Conservation (phyloP, 345 rosid species). For the Acer yangbiense region DNA sequence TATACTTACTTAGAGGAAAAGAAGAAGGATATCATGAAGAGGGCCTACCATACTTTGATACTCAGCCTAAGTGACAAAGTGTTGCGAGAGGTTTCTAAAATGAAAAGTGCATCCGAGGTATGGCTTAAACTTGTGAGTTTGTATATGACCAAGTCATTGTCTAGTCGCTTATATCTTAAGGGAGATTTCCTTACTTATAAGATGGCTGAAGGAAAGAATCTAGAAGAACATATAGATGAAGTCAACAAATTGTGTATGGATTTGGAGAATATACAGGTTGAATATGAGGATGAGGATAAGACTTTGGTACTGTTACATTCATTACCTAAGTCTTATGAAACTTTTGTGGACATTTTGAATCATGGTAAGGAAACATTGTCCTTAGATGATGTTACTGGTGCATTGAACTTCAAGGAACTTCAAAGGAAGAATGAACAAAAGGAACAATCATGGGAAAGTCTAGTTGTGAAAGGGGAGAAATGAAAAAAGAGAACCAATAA, state of each 20-base stretch:
- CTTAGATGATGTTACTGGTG: background rate
- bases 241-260: background rate
- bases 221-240: background rate
- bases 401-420: background rate
- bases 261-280: background rate
- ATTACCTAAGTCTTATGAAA: background rate
- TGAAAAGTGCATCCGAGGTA: background rate
- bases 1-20: background rate
- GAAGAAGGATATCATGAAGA: background rate
- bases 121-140: background rate
- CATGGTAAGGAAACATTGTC: background rate
- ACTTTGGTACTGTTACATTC: background rate
- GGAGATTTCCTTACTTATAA: background rate
- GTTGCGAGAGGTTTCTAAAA: background rate
- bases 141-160: background rate
- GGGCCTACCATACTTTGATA: background rate
- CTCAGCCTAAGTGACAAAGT: background rate
- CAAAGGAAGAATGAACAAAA: background rate
- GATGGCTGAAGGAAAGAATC: background rate
- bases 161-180: background rate
- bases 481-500: too few species aligned
- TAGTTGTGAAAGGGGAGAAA: background rate
- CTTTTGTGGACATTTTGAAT: background rate
- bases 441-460: background rate
- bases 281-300: background rate